These are phyloP conservation scores for Entonaema liquescens DNA, from an alignment of 495 filamentous ascomycete species.

Conservation along the genomic window DNA sequence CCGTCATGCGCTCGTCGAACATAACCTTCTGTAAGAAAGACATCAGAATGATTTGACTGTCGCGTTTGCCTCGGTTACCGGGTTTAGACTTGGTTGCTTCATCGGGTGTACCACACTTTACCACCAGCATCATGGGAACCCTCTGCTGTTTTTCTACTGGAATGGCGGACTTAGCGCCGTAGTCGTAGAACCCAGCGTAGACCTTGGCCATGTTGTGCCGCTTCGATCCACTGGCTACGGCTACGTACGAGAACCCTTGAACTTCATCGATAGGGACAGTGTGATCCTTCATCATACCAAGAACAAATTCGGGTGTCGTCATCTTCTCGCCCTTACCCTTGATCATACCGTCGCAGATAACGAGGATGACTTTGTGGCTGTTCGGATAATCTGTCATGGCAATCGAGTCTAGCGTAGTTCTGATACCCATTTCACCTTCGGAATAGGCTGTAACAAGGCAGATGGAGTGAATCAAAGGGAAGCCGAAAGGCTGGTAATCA, in stretches of 20 bases:
- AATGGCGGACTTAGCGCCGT: slow-evolving; percentile 80
- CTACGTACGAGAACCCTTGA: slow-evolving; percentile 91
- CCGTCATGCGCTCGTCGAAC: slow-evolving; percentile 99
- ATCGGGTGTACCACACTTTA: slow-evolving; percentile 94
- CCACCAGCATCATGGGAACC: slow-evolving; percentile 98
- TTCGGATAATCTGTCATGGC: slow-evolving; percentile 99
- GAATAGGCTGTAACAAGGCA: slow-evolving; percentile 98
- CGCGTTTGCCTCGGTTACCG: slow-evolving; percentile 96
- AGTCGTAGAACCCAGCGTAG: slow-evolving; percentile 98
- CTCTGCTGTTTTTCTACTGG: slow-evolving; percentile 90
- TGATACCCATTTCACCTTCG: slow-evolving; percentile 90
- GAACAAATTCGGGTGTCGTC: slow-evolving; percentile 87
- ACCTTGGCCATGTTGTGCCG: slow-evolving; percentile 99
- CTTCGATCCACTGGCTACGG: slow-evolving; percentile 94
- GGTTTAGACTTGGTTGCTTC: slow-evolving; percentile 84
- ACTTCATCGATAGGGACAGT: slow-evolving; percentile 81
- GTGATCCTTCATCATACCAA: slow-evolving; percentile 95
- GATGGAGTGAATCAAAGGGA: slow-evolving; percentile 89
- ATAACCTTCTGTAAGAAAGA: slow-evolving; percentile 99
- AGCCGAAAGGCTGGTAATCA: slow-evolving; percentile 96
- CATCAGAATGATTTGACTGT: slow-evolving; percentile 99
- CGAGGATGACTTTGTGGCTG: slow-evolving; percentile 95
- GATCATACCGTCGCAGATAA: slow-evolving; percentile 97
- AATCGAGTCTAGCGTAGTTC: slow-evolving; percentile 94
- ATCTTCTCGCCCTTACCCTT: slow-evolving; percentile 91